phyloP scores from a whole-genome alignment of 495 filamentous ascomycete genomes.

The Tuber aestivum region DNA sequence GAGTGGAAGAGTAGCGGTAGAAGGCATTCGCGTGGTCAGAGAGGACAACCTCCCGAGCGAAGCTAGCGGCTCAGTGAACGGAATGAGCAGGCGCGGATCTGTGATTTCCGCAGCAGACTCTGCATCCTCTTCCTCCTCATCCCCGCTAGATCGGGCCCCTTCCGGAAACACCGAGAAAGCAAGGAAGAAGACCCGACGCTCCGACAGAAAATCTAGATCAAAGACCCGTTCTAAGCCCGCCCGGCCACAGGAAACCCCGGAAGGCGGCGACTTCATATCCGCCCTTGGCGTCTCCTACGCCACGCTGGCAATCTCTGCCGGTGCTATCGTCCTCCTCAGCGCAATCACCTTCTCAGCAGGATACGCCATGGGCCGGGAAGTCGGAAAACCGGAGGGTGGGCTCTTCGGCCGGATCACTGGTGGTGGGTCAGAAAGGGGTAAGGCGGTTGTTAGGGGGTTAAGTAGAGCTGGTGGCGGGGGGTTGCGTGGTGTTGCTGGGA shows the following conservation, averaged over 20 bases:
- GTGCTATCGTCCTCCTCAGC: slow-evolving; percentile 83
- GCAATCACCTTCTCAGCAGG: slow-evolving; percentile 92
- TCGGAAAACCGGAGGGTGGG: slow-evolving; percentile 49
- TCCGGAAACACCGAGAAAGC: background rate
- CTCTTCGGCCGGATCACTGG: slow-evolving; percentile 21
- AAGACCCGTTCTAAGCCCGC: slow-evolving; percentile 54
- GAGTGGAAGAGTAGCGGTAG: slow-evolving; percentile 44
- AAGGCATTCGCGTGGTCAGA: slow-evolving; percentile 34
- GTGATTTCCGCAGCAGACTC: background rate
- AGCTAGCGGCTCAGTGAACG: slow-evolving; percentile 10
- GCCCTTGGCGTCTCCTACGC: slow-evolving; percentile 45
- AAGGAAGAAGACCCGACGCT: slow-evolving; percentile 20
- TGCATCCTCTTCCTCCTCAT: slow-evolving; percentile 25
- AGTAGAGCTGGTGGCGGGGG: slow-evolving; percentile 28
- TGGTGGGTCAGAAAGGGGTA: slow-evolving; percentile 19
- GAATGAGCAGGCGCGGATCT: background rate
- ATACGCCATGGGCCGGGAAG: slow-evolving; percentile 79
- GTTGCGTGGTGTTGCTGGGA: slow-evolving; percentile 1
- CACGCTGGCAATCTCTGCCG: slow-evolving; percentile 87
- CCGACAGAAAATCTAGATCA: slow-evolving; percentile 44
- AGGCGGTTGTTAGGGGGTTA: slow-evolving; percentile 22
- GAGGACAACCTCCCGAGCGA: slow-evolving; percentile 21
- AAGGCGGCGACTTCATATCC: slow-evolving; percentile 47
- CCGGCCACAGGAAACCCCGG: slow-evolving; percentile 49
- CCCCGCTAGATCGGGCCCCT: slow-evolving; percentile 2